Base-by-base conservation (phyloP, 352 stramenopile genomes). In the Globisporangium cystogenes region DNA sequence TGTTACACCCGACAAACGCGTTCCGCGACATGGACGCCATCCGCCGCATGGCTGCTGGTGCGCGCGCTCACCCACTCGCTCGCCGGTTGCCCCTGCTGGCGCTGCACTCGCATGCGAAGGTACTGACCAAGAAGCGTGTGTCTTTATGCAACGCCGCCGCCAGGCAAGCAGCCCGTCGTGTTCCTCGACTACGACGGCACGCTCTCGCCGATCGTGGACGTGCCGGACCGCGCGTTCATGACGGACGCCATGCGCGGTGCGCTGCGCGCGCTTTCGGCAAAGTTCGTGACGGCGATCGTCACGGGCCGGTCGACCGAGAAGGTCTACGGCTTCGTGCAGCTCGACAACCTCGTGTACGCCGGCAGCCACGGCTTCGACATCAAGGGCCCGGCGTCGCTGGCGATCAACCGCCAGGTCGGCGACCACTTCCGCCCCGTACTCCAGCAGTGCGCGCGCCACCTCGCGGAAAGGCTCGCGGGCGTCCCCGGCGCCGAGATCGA, bases 131-230 rank as follows among this genome's bases (percentile, higher is more conserved):
- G n/a, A n/a, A n/a, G n/a, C n/a, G n/a, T n/a, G n/a, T n/a, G n/a
- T n/a, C n/a, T n/a, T n/a, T n/a, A n/a, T n/a, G 27, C 27, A 3
- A 43, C 7, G 36, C 8, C 18, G 20, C 5, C 36, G 36, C 15
- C 48, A 86, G 75, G 75, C 56, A 86, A 86, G 60, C 70, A 66
- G 23, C 74, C 76, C 21, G 86, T 93, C 16, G 57, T 96, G 18
- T 94, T 96, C 36, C 68, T 95, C 40, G 85, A 96, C 70, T 96
- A 96, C 27, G 86, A 96, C 35, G 86, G 87, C 23, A 96, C 87
- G 23, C 70, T 96, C 12, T 94, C 85, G 14, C 87, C 87, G 6
- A 96, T 96, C 41, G 87, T 96, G 44, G 81, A 87, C 47, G 76
- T 87, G 12, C 80, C 82, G 0, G 74, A 81, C 53, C 70, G 64